Conservation (phyloP, 2,329 filamentous ascomycete species). For the Dactylella cylindrospora region DNA sequence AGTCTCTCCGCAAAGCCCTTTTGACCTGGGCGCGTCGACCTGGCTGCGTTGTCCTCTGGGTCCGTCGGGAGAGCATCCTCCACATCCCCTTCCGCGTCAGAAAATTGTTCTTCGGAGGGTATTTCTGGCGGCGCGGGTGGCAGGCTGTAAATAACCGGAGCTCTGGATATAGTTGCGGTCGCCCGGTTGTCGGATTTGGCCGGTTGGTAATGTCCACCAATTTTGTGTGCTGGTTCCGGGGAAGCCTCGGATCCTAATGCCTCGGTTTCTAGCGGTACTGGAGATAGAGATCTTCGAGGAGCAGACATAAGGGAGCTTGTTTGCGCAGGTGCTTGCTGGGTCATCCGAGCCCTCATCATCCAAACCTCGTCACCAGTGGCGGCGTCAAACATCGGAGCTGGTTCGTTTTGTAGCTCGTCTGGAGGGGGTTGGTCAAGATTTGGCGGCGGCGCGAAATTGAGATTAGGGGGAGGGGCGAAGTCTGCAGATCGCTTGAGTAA, state of each 20-base stretch:
- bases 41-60: conserved; percentile 50
- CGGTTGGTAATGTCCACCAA: conserved; percentile 39
- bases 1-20: conserved; percentile 82
- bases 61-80: not conserved
- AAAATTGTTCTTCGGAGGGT: conserved; percentile 3
- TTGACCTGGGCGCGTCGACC: conserved; percentile 73
- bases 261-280: not conserved
- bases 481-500: conserved; percentile 56
- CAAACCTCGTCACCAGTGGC: conserved; percentile 49
- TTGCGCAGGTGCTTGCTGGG: conserved; percentile 65
- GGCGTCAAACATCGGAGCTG: conserved; percentile 46
- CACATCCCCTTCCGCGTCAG: conserved; percentile 50
- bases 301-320: conserved; percentile 50
- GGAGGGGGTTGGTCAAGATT: conserved; percentile 61
- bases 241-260: not conserved
- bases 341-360: conserved; percentile 69
- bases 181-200: conserved; percentile 51
- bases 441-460: conserved; percentile 46
- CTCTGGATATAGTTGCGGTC: conserved; percentile 72
- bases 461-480: conserved; percentile 53
- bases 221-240: not conserved
- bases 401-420: conserved; percentile 53
- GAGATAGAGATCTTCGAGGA: conserved; percentile 12
- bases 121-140: conserved; percentile 49
- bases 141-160: conserved; percentile 72